Conservation (phyloP, 1,139 yeast genomes). For the Suhomyces taliae region DNA sequence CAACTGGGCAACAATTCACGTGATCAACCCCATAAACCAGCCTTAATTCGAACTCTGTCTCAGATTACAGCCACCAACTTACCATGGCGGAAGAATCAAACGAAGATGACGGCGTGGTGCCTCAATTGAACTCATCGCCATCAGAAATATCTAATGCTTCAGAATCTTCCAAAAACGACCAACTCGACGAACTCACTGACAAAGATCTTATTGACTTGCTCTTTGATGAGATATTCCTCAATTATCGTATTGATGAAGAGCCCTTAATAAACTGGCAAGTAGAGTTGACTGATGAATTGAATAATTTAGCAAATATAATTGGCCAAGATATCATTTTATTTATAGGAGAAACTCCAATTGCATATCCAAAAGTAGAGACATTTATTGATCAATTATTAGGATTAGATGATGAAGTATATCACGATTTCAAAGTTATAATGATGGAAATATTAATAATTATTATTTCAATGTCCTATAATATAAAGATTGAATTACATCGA, state of each 20-base stretch:
- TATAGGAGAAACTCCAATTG: constrained; percentile 3
- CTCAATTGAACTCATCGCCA: background rate
- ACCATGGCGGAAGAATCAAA: background rate
- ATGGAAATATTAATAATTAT: constrained; percentile 30
- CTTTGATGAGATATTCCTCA: constrained; percentile 27
- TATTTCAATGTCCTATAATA: constrained; percentile 25
- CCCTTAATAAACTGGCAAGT: constrained; percentile 39
- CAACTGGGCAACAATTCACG: background rate
- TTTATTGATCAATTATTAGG: constrained; percentile 19
- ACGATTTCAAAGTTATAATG: constrained; percentile 33
- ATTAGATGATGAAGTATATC: constrained; percentile 26
- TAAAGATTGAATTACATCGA: constrained; percentile 25
- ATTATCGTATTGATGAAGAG: constrained; percentile 28
- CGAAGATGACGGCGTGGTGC: background rate
- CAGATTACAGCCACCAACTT: background rate
- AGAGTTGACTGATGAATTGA: constrained; percentile 26
- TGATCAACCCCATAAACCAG: background rate
- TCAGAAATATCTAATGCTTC: background rate
- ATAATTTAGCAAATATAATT: constrained; percentile 21
- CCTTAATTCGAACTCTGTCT: background rate
- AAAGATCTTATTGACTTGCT: constrained; percentile 14
- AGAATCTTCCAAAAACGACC: background rate
- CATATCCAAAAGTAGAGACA: constrained; percentile 6
- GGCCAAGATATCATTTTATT: constrained; percentile 25
- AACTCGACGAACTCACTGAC: constrained; percentile 5